Conservation (phyloP, 2,329 filamentous ascomycete species). For the Penicillium sp. region DNA sequence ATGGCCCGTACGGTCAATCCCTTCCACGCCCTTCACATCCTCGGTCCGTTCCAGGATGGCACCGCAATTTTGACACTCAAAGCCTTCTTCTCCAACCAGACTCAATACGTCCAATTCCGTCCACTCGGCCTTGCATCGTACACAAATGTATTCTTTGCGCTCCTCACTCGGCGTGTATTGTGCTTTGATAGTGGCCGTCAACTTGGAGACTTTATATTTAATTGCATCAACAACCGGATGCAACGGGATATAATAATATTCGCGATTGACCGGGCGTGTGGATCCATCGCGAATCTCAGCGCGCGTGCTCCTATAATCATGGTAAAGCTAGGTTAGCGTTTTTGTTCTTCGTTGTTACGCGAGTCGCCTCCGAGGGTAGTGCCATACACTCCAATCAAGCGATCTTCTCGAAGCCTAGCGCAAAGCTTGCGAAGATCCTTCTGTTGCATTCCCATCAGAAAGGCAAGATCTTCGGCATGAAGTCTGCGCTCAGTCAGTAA, state of each 20-base stretch:
- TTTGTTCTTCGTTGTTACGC: slow-evolving; percentile 6
- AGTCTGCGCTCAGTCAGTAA: slow-evolving; percentile 52
- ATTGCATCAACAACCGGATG: slow-evolving; percentile 92
- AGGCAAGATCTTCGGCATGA: slow-evolving; percentile 82
- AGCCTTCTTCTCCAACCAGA: slow-evolving; percentile 64
- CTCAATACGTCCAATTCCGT: slow-evolving; percentile 88
- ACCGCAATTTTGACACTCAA: slow-evolving; percentile 78
- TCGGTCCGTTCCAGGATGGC: slow-evolving; percentile 46
- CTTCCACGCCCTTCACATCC: slow-evolving; percentile 45
- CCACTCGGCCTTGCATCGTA: slow-evolving; percentile 78
- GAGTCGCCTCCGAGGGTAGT: neutral
- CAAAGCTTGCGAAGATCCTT: slow-evolving; percentile 91
- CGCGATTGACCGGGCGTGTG: slow-evolving; percentile 76
- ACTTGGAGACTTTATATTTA: slow-evolving; percentile 86
- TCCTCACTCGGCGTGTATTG: slow-evolving; percentile 77
- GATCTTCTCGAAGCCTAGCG: slow-evolving; percentile 79
- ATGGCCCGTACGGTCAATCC: slow-evolving; percentile 48
- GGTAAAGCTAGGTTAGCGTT: slow-evolving; percentile 14
- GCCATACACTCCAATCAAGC: slow-evolving; percentile 74
- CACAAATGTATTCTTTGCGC: slow-evolving; percentile 88
- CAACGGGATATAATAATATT: slow-evolving; percentile 97
- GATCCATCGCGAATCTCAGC: slow-evolving; percentile 78
- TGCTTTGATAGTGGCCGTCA: slow-evolving; percentile 85
- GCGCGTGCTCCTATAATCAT: slow-evolving; percentile 60
- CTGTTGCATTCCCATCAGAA: slow-evolving; percentile 81